phyloP scores from a whole-genome alignment of 768 basidiomycete species.

The Nevesoporus exiguus region DNA sequence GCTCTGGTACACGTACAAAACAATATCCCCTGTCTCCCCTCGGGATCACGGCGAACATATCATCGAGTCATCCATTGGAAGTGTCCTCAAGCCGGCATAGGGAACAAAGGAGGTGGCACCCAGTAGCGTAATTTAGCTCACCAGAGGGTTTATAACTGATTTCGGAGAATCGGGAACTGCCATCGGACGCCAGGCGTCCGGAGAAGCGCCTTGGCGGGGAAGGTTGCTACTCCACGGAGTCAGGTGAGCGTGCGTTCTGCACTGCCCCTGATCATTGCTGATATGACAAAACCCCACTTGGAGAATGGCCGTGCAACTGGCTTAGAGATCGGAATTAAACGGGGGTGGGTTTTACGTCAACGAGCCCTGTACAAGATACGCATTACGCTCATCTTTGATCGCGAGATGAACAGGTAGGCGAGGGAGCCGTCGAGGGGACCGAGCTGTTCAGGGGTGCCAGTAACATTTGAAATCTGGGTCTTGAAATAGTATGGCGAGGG shows the following conservation, averaged over 20 bases:
- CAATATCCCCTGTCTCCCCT: not conserved
- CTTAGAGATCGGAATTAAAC: constrained; percentile 4
- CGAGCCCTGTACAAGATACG: not conserved
- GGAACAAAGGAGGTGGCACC: not conserved
- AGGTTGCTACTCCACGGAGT: not conserved
- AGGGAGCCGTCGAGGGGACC: not conserved
- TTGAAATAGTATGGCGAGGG: not conserved
- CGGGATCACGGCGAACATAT: not conserved
- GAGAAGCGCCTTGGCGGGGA: not conserved
- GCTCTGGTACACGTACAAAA: constrained; percentile 10
- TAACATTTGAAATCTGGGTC: not conserved
- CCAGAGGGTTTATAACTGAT: not conserved
- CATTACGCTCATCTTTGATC: not conserved
- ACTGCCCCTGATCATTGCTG: not conserved
- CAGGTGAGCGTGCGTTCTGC: not conserved
- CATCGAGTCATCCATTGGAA: not conserved
- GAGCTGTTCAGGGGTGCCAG: not conserved
- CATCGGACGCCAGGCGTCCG: not conserved
- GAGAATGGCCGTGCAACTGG: not conserved
- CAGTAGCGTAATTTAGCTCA: constrained; percentile 1
- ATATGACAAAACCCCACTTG: not conserved
- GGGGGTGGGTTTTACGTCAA: constrained; percentile 11
- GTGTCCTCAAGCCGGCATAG: not conserved
- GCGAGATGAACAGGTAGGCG: not conserved
- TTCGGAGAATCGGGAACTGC: constrained; percentile 7